Evolutionary conservation across 108 stramenopile genomes (phyloP).

Genomic region (Nitzschia palea): DNA sequence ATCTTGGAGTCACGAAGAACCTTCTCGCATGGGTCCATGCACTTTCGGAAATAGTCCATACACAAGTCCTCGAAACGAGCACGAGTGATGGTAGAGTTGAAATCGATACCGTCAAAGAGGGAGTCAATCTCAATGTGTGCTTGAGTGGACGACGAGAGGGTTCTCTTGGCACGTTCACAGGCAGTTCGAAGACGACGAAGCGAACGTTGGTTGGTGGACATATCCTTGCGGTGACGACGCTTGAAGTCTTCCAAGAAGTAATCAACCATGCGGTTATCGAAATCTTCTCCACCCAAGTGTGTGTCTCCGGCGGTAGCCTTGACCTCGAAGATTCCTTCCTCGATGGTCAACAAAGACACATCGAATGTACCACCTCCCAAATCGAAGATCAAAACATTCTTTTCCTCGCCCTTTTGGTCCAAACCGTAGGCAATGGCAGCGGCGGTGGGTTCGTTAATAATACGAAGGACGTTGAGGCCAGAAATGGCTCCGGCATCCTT

Average conservation of each 20-base stretch:
- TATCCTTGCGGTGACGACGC: constrained; percentile 91
- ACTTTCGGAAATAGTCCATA: constrained; percentile 99
- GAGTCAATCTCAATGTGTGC: constrained; percentile 99
- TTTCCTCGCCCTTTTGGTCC: constrained; percentile 96
- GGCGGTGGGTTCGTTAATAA: constrained; percentile 99
- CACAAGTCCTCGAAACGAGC: constrained; percentile 94
- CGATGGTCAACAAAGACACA: constrained; percentile 96
- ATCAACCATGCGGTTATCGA: constrained; percentile 98
- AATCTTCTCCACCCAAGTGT: constrained; percentile 99
- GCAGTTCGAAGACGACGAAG: constrained; percentile 99
- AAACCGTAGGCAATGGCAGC: constrained; percentile 98
- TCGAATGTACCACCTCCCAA: constrained; percentile 99
- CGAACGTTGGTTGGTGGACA: constrained; percentile 92
- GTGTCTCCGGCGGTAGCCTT: constrained; percentile 99
- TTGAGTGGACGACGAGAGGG: constrained; percentile 97
- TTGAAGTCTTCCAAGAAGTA: constrained; percentile 97
- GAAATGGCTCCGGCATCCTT: constrained; percentile 99
- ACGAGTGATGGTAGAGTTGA: constrained; percentile 98
- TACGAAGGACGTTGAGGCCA: constrained; percentile 98
- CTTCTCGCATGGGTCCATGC: constrained; percentile 98
- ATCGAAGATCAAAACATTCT: constrained; percentile 99
- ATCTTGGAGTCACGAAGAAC: constrained; percentile 97
- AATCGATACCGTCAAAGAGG: constrained; percentile 98
- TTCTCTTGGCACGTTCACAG: constrained; percentile 99
- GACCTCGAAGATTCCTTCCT: constrained; percentile 99